Evolutionary conservation across 1,139 yeast genomes (phyloP), one percentile per base, ranked within the genome.

Genomic region (Diutina rugosa): DNA sequence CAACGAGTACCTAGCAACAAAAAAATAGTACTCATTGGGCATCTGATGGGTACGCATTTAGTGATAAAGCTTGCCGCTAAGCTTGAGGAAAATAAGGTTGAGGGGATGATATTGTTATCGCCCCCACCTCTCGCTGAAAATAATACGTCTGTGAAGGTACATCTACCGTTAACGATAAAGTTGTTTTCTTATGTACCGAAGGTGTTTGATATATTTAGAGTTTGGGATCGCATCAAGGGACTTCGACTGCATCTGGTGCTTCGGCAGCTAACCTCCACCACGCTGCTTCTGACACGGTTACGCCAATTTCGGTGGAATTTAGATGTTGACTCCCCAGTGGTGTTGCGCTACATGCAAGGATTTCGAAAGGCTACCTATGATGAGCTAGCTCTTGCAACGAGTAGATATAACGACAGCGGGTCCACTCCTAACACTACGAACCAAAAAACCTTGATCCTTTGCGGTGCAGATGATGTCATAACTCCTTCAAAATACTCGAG

Each of bases 11-110:
- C 80, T 0, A 63, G 66, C 1, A 66, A 79, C 51, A 75, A 74
- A 59, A 79, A 75, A 55, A 67, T 85, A n/a, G 77, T 86, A 1
- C 63, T 87, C 38, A 69, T 87, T 5, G 87, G 88, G 10, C 95
- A 87, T 67, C 86, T 93, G 0, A 84, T 86, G 88, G 95, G 95
- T 2, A 75, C 87, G 1, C 80, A 79, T 59, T 64, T 86, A 46
- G 72, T 81, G 4, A 70, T 78, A 6, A 76, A 78, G 61, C 68
- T 84, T 12, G 79, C 81, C 3, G 67, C 70, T 55, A 68, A 65
- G 56, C 69, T 83, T 7, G 77, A 78, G 0, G 59, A 64, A 5
- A 63, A 58, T 51, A 72, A 64, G 57, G 81, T 74, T 4, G 84
- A 74, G 64, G 79, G 79, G 0, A 63, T 76, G 56, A 69, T 79